Percentiles rank a stretch among this genome's conserved stretches.
Evolutionary conservation across 2,329 filamentous ascomycete species (phyloP).

Genomic region (Penicillium nordicum): DNA sequence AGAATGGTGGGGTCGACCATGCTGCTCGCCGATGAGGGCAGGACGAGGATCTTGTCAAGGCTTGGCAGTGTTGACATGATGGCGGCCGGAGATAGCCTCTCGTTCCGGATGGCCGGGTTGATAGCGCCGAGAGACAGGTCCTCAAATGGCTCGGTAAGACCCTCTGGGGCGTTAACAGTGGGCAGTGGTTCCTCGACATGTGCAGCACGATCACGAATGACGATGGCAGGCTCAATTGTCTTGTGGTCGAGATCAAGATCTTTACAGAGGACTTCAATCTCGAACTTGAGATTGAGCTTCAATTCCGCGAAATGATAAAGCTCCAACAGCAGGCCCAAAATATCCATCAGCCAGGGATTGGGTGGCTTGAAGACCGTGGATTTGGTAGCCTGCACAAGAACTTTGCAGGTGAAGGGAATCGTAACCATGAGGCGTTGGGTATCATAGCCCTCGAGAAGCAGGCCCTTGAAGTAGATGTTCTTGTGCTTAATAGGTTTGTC

Average conservation of each 20-base stretch:
- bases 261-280: conserved; percentile 96
- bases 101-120: conserved; percentile 63
- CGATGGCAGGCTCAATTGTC: conserved; percentile 78
- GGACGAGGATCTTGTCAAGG: conserved; percentile 71
- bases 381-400: conserved; percentile 75
- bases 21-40: conserved; percentile 73
- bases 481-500: conserved; percentile 94
- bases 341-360: conserved; percentile 98
- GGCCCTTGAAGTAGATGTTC: conserved; percentile 94
- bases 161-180: conserved; percentile 60
- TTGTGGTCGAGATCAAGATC: conserved; percentile 90
- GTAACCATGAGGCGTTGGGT: conserved; percentile 87
- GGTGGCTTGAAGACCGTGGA: conserved; percentile 90
- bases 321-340: conserved; percentile 84
- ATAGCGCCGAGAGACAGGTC: conserved; percentile 75
- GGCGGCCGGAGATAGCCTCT: conserved; percentile 70
- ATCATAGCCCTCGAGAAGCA: conserved; percentile 89
- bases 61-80: conserved; percentile 81
- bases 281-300: conserved; percentile 96
- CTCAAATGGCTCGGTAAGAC: conserved; percentile 77
- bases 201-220: conserved; percentile 72
- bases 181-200: conserved; percentile 58
- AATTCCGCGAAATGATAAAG: conserved; percentile 89
- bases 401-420: conserved; percentile 97
- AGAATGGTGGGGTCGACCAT: conserved; percentile 68